phyloP scores from a whole-genome alignment of 1,284 basidiomycete genomes.

The Ceratobasidium sp. region DNA sequence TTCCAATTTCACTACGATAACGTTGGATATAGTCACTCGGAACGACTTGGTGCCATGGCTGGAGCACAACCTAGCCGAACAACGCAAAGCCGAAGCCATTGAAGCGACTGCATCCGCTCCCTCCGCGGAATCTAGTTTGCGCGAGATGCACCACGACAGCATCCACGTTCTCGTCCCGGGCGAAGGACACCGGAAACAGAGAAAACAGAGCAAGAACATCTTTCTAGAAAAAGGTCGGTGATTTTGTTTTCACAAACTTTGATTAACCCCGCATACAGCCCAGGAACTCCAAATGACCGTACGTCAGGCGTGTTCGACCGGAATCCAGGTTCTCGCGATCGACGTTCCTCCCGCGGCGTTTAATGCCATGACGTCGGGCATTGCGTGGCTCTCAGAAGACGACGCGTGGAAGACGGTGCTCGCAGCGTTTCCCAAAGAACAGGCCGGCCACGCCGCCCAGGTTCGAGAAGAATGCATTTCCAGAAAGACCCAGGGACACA shows the following conservation, averaged over 20 bases:
- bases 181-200: conserved; percentile 63
- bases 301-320: conserved; percentile 54
- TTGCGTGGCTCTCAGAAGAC: conserved; percentile 73
- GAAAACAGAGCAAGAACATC: conserved; percentile 72
- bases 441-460: conserved; percentile 61
- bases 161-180: conserved; percentile 70
- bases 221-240: conserved; percentile 67
- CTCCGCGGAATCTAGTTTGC: conserved; percentile 4
- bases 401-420: conserved; percentile 70
- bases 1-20: conserved; percentile 44
- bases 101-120: conserved; percentile 50
- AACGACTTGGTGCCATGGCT: conserved; percentile 74
- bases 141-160: conserved; percentile 52
- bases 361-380: conserved; percentile 60
- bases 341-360: conserved; percentile 68
- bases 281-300: conserved; percentile 59
- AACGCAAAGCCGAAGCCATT: conserved; percentile 67
- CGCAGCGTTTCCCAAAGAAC: conserved; percentile 60
- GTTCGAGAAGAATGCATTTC: conserved; percentile 67
- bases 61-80: conserved; percentile 67
- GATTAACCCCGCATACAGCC: conserved; percentile 67
- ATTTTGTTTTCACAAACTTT: conserved; percentile 27
- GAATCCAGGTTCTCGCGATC: conserved; percentile 71
- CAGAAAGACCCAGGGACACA: conserved; percentile 66
- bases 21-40: conserved; percentile 58